phyloP scores from a whole-genome alignment of 305 asterid genomes.

The Solanum hybrid region DNA sequence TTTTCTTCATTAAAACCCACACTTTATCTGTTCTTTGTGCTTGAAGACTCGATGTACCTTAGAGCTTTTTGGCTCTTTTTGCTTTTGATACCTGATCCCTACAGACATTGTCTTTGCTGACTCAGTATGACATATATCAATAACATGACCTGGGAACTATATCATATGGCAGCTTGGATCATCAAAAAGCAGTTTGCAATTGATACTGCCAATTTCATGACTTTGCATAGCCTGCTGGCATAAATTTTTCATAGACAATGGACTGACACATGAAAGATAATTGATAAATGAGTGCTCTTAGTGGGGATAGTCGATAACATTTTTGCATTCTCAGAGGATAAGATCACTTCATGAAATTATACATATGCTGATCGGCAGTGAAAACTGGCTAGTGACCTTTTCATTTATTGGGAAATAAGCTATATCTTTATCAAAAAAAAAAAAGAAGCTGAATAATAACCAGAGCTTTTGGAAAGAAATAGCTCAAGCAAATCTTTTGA shows the following conservation, averaged over 20 bases:
- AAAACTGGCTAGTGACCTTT: neutral
- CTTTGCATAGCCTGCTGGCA: constrained; percentile 2
- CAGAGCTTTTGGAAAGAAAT: neutral
- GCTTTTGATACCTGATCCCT: neutral
- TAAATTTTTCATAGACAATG: neutral
- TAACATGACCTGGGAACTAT: neutral
- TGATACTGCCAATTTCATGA: neutral
- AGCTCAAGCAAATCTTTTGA: neutral
- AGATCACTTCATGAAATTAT: neutral
- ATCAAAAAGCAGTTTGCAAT: neutral
- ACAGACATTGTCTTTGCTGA: neutral
- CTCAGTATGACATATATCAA: neutral
- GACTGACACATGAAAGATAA: neutral
- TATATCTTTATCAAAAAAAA: neutral
- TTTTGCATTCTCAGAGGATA: neutral
- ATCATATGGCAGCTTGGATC: neutral
- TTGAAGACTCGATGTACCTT: neutral
- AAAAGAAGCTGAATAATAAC: neutral
- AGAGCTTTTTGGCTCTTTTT: neutral
- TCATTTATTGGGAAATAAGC: neutral
- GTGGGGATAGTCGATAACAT: neutral
- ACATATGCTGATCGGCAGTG: neutral
- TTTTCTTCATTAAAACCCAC: neutral
- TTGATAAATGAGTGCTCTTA: neutral
- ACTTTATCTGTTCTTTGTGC: neutral